These are phyloP conservation scores for Neurospora sublineolata DNA, from an alignment of 495 filamentous ascomycete genomes.

Conservation along the genomic window DNA sequence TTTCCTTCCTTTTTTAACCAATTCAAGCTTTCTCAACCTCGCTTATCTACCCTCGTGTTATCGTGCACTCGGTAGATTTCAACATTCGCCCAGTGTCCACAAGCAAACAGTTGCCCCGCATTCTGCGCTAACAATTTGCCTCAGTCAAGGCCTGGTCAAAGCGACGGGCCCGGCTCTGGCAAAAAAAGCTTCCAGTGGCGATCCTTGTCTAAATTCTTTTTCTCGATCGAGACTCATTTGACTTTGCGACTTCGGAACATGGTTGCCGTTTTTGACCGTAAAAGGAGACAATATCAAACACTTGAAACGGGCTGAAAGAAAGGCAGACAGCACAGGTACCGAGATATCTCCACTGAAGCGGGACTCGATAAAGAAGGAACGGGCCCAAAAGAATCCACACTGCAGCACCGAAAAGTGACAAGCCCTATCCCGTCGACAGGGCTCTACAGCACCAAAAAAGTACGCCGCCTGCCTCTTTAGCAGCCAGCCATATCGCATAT, in stretches of 20 bases:
- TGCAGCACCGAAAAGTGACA: background rate
- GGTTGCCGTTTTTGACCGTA: background rate
- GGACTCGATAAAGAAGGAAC: background rate
- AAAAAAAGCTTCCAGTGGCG: background rate
- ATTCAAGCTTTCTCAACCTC: no score
- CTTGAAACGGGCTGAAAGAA: background rate
- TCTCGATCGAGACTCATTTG: background rate
- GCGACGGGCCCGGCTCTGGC: background rate
- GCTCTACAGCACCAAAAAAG: background rate
- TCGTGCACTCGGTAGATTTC: no score
- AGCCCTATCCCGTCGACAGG: background rate
- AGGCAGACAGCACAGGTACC: background rate
- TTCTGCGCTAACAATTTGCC: background rate
- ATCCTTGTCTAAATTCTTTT: background rate
- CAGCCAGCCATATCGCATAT: background rate
- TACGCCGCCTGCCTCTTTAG: background rate
- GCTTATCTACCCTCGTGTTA: no score
- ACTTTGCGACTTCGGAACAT: background rate
- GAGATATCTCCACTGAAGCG: background rate
- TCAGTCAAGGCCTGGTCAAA: background rate
- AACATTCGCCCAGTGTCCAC: background rate
- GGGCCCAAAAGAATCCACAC: background rate
- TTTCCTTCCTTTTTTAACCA: no score
- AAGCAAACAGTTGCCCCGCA: background rate
- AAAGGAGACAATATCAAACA: background rate